These are phyloP conservation scores for Solanum clarkiae DNA, from an alignment of 257 asterid genomes.

Conservation along the genomic window DNA sequence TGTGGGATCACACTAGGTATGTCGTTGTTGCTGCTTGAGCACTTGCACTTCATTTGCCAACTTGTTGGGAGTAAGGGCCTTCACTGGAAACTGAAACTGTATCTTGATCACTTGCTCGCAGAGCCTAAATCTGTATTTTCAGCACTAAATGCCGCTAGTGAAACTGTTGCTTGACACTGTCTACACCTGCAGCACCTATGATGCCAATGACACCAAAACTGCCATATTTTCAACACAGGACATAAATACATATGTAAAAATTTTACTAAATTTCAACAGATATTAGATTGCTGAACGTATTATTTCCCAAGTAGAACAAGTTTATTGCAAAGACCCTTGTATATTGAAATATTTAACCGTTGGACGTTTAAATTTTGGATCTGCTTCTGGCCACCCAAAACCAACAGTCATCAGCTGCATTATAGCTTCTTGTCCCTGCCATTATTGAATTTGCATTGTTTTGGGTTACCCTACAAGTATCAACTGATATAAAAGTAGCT, in stretches of 20 bases:
- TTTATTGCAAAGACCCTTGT: not conserved
- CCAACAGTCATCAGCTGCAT: not conserved
- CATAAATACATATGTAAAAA: not conserved
- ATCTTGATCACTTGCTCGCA: not conserved
- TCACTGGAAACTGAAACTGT: not conserved
- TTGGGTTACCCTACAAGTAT: not conserved
- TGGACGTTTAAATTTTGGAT: not conserved
- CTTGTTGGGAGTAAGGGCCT: not conserved
- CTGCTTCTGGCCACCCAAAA: not conserved
- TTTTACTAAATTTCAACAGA: not conserved
- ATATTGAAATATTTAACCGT: not conserved
- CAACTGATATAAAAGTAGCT: not conserved
- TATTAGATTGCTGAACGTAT: not conserved
- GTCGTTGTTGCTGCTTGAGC: too few species aligned
- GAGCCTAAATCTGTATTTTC: not conserved
- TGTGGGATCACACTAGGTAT: too few species aligned
- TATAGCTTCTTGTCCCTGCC: not conserved
- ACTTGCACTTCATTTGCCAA: too few species aligned
- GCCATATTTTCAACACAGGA: not conserved
- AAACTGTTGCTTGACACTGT: not conserved
- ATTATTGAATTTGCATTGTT: not conserved
- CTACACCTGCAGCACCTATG: not conserved
- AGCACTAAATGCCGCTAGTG: not conserved
- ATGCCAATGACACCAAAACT: not conserved
- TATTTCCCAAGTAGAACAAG: not conserved